Evolutionary conservation across 257 asterid genomes (phyloP), one percentile per base, ranked within the genome.

Genomic region (Misopates orontium): DNA sequence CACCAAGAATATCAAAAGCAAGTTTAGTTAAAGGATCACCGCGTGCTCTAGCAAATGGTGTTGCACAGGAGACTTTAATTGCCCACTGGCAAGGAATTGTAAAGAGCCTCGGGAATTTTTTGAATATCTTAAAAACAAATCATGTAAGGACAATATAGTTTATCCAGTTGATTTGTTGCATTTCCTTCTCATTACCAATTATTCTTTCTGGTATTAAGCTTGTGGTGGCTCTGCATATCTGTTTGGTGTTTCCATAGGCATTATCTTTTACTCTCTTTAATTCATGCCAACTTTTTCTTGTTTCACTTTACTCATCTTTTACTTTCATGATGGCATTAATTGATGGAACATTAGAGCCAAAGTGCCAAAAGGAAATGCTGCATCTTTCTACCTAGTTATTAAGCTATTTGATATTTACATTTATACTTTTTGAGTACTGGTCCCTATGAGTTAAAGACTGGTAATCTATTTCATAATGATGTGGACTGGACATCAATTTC

Each of bases 81-180:
- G 90, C 96, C 61, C 99, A 94, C 73, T 94, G 99, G 97, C 99
- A 94, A 83, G 96, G 95, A 74, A 90, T 90, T 41, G 96, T 86
- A 18, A 86, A 78, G 75, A 82, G 90, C 78, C 89, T 94, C 2
- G 82, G 71, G 24, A 81, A 74, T 73, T 93, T 86, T 69, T 73
- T 88, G 69, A 83, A 82, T 72, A 71, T 80, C 31, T 71, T 90
- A 75, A 90, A 88, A 75, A 82, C 87, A 28, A 86, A 94, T 66
- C 87, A 94, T 12, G 97, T 90, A 67, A 81, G 87, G 61, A 73
- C 63, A 66, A 17, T 54, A 48, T 14, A 54, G 31, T 62, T 16
- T 24, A 62, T 11, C 25, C 14, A 23, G 13, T 51, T 44, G 45
- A 60, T 36, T 15, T 10, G 39, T 1, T 51, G 74, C 12, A 62